phyloP scores from a whole-genome alignment of 2,329 filamentous ascomycete genomes.

The Trichophyton simii region DNA sequence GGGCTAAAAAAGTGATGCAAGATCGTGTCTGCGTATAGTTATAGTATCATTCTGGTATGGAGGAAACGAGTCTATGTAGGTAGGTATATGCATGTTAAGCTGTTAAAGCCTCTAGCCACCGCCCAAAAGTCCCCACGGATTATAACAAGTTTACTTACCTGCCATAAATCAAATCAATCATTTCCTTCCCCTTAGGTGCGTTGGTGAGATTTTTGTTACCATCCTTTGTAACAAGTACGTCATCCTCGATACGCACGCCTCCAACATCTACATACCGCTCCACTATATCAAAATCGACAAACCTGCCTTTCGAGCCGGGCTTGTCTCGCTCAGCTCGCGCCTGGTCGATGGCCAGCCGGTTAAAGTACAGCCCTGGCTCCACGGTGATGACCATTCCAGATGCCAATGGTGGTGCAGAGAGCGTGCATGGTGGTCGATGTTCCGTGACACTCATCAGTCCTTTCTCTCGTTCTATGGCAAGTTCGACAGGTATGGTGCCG shows the following conservation, averaged over 20 bases:
- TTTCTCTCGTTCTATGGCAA: slow-evolving; percentile 48
- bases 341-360: slow-evolving; percentile 23
- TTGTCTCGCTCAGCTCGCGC: slow-evolving; percentile 17
- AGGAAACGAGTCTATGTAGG: too few relatives aligned
- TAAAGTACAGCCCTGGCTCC: slow-evolving; percentile 41
- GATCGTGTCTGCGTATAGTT: too few relatives aligned
- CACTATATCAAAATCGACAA: slow-evolving; percentile 30
- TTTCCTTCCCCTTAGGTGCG: slow-evolving; percentile 53
- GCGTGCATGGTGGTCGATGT: slow-evolving; percentile 20
- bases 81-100: too few relatives aligned
- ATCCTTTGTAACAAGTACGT: slow-evolving; percentile 56
- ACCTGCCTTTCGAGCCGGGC: slow-evolving; percentile 21
- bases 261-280: slow-evolving; percentile 31
- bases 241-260: slow-evolving; percentile 39
- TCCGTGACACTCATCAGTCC: neutral
- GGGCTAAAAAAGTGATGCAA: too few relatives aligned
- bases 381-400: slow-evolving; percentile 46
- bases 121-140: too few relatives aligned
- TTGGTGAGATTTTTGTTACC: slow-evolving; percentile 63
- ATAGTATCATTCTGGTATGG: too few relatives aligned
- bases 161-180: slow-evolving; percentile 27
- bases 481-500: slow-evolving; percentile 20
- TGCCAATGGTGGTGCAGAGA: slow-evolving; percentile 30
- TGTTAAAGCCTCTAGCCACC: too few relatives aligned
- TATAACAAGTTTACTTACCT: too few relatives aligned